phyloP scores from a whole-genome alignment of 495 filamentous ascomycete genomes.

The Penicillium diatomitis region DNA sequence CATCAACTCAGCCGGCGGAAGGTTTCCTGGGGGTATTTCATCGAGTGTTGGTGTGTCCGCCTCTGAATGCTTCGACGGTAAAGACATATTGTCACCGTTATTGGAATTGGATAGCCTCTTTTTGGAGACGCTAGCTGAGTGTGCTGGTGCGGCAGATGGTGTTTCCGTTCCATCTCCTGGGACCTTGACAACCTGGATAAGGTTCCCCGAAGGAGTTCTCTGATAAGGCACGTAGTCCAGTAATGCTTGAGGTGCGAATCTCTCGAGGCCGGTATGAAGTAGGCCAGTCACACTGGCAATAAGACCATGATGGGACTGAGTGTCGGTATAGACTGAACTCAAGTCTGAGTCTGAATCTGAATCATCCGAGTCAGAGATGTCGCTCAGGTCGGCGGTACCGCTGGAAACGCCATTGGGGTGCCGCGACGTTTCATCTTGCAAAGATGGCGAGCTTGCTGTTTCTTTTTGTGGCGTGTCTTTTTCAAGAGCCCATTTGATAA shows the following conservation, averaged over 20 bases:
- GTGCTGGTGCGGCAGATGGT: not conserved
- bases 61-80: slow-evolving; percentile 16
- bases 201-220: slow-evolving; percentile 7
- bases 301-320: slow-evolving; percentile 29
- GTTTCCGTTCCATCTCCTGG: not conserved
- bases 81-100: slow-evolving; percentile 6
- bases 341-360: slow-evolving; percentile 15
- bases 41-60: slow-evolving; percentile 7
- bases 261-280: slow-evolving; percentile 31
- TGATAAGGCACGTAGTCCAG: slow-evolving; percentile 38
- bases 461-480: slow-evolving; percentile 38
- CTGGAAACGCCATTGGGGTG: slow-evolving; percentile 7
- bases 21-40: slow-evolving; percentile 15
- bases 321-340: slow-evolving; percentile 5
- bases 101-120: not conserved
- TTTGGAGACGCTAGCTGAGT: not conserved
- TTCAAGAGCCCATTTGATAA: slow-evolving; percentile 71
- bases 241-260: slow-evolving; percentile 40
- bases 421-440: slow-evolving; percentile 1
- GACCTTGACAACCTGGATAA: slow-evolving; percentile 10
- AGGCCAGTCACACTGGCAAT: slow-evolving; percentile 36
- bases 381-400: slow-evolving; percentile 3
- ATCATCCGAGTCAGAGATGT: slow-evolving; percentile 1
- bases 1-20: slow-evolving; percentile 17
- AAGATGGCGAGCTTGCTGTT: slow-evolving; percentile 12